Evolutionary conservation across 345 rosid species (phyloP).

Genomic region (Rubroshorea leprosula): DNA sequence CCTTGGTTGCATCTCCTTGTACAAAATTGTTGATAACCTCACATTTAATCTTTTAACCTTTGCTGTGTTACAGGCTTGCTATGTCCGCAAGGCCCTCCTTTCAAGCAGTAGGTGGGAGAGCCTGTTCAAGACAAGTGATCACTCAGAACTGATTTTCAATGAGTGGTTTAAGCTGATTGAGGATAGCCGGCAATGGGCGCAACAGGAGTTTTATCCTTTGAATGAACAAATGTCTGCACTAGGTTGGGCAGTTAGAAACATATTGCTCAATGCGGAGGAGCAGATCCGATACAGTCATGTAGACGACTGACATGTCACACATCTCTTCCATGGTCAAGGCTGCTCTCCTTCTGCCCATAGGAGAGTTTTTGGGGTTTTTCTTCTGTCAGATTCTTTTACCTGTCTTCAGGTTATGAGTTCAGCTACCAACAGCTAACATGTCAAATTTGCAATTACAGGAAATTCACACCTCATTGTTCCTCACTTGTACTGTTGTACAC

Average conservation of each 20-base stretch:
- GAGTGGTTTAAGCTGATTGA: constrained; percentile 43
- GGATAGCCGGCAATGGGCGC: constrained; percentile 36
- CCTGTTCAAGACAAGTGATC: constrained; percentile 13
- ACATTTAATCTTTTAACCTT: background rate
- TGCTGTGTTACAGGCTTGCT: constrained; percentile 38
- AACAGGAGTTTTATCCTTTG: constrained; percentile 22
- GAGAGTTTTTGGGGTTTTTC: background rate
- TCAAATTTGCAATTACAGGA: no score
- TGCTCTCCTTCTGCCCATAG: background rate
- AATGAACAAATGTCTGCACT: constrained; percentile 41
- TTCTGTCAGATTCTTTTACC: no score
- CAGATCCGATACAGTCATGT: constrained; percentile 55
- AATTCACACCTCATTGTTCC: background rate
- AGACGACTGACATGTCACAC: constrained; percentile 29
- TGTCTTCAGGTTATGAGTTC: no score
- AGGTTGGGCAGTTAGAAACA: constrained; percentile 70
- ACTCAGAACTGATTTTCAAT: constrained; percentile 12
- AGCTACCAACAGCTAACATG: no score
- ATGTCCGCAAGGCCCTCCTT: constrained; percentile 37
- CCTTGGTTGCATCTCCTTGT: background rate
- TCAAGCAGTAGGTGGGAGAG: constrained; percentile 29
- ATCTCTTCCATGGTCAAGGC: background rate
- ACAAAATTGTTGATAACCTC: background rate
- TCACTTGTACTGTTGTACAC: no score
- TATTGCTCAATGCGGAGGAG: constrained; percentile 54